Percentiles rank a stretch among this genome's conserved stretches.
These are phyloP conservation scores for Insectozyma bohioensis DNA, from an alignment of 1,139 yeast species.

Conservation along the genomic window DNA sequence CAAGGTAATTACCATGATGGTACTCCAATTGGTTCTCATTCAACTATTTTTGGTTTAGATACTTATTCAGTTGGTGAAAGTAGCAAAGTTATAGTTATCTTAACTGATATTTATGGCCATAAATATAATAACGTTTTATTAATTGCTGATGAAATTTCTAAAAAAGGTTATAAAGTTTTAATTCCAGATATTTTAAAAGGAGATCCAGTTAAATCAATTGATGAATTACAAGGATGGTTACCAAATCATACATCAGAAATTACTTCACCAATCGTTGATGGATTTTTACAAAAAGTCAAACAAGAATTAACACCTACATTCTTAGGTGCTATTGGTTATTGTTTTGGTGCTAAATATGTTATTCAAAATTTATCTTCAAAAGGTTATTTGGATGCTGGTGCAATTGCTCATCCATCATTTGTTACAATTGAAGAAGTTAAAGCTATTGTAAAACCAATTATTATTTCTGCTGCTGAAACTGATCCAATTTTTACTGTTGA, in stretches of 20 bases:
- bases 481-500: constrained; percentile 66
- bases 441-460: constrained; percentile 56
- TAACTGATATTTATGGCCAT: constrained; percentile 72
- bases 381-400: constrained; percentile 59
- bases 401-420: constrained; percentile 80
- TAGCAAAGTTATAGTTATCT: constrained; percentile 50
- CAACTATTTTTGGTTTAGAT: constrained; percentile 44
- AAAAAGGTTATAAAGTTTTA: constrained; percentile 56
- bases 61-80: constrained; percentile 57
- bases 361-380: constrained; percentile 50
- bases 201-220: constrained; percentile 38
- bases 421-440: constrained; percentile 63
- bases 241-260: constrained; percentile 49
- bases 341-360: constrained; percentile 78
- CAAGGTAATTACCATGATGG: constrained; percentile 50
- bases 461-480: constrained; percentile 70
- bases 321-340: constrained; percentile 70
- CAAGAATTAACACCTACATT: constrained; percentile 48
- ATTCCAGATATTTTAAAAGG: constrained; percentile 72
- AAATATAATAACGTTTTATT: constrained; percentile 53
- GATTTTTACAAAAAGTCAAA: constrained; percentile 44
- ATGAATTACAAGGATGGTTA: constrained; percentile 50
- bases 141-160: constrained; percentile 71
- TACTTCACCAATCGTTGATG: constrained; percentile 39
- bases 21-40: constrained; percentile 43